These are phyloP conservation scores for Naematelia aurantialba DNA, from an alignment of 768 basidiomycete genomes.

Conservation along the genomic window DNA sequence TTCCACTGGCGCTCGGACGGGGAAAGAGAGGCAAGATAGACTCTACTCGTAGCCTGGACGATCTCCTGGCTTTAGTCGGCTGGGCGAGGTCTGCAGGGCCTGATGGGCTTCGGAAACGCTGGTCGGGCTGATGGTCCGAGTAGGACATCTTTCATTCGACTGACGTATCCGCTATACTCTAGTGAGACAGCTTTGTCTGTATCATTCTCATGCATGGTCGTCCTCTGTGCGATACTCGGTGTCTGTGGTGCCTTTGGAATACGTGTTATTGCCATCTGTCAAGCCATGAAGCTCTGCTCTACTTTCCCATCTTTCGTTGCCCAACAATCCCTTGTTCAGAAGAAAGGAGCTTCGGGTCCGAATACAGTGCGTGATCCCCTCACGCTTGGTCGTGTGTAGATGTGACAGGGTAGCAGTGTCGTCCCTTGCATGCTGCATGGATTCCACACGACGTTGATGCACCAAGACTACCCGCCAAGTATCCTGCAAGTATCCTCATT, in stretches of 20 bases:
- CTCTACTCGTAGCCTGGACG: slow-evolving; percentile 7
- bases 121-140: not conserved
- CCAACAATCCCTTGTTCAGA: no score
- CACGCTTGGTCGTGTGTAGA: no score
- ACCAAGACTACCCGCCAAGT: not conserved
- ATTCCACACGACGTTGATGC: no score
- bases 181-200: not conserved
- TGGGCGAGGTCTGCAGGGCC: slow-evolving; percentile 3
- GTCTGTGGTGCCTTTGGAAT: no score
- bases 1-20: slow-evolving; percentile 33
- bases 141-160: not conserved
- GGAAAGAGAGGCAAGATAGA: slow-evolving; percentile 33
- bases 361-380: no score
- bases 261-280: no score
- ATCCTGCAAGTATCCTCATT: not conserved
- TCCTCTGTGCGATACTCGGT: not conserved
- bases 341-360: no score
- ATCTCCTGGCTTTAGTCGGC: slow-evolving; percentile 27
- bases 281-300: no score
- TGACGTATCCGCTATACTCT: not conserved
- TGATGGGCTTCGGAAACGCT: not conserved
- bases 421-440: no score
- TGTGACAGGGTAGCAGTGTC: no score
- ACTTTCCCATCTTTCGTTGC: no score
- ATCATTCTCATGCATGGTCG: not conserved